These are phyloP conservation scores for Phascolomyces articulosus DNA, from an alignment of 371 early-diverging fungal species.

Conservation along the genomic window DNA sequence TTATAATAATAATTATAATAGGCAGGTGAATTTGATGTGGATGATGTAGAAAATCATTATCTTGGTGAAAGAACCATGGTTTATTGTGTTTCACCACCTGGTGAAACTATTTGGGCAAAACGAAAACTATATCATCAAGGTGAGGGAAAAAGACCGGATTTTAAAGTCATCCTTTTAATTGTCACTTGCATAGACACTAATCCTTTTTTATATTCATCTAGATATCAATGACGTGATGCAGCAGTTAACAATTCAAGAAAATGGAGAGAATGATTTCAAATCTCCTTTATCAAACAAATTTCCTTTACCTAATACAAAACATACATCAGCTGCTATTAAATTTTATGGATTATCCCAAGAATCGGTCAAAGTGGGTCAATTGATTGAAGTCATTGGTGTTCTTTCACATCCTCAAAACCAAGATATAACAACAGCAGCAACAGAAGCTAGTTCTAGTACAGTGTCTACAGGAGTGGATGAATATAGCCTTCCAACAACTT, in stretches of 20 bases:
- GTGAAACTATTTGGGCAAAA: conserved; percentile 58
- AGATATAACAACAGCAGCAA: no score
- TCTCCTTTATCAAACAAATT: conserved; percentile 34
- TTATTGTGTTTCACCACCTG: conserved; percentile 70
- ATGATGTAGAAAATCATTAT: conserved; percentile 26
- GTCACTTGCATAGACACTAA: neutral
- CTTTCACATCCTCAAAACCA: conserved; percentile 22
- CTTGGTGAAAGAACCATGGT: conserved; percentile 43
- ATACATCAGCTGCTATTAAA: conserved; percentile 58
- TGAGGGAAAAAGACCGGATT: no score
- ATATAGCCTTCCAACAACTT: conserved; percentile 24
- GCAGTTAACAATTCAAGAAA: conserved; percentile 14
- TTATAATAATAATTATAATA: neutral
- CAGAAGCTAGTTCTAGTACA: neutral
- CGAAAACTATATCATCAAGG: conserved; percentile 5
- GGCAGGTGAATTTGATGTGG: neutral
- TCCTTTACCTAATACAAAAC: conserved; percentile 53
- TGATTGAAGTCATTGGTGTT: conserved; percentile 64
- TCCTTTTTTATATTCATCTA: neutral
- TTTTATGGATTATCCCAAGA: conserved; percentile 44
- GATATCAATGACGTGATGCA: conserved; percentile 5
- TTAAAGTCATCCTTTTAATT: neutral
- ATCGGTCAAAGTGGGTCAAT: conserved; percentile 52
- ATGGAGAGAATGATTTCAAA: no score
- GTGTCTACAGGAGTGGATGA: neutral